Conservation (phyloP, 1,284 basidiomycete species). For the Heliocybe sulcata region DNA sequence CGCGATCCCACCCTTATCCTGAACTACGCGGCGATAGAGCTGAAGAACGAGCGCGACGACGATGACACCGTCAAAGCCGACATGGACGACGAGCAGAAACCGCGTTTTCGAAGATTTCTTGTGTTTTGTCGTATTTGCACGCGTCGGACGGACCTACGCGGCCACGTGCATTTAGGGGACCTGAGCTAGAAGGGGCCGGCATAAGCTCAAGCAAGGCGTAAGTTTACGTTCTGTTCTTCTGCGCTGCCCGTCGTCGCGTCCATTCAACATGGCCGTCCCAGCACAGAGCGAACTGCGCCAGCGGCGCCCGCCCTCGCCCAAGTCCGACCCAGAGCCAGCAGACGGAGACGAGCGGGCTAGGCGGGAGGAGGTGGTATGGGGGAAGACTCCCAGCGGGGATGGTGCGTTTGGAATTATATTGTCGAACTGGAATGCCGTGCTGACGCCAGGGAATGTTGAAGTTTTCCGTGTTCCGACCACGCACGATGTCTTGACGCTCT, state of each 20-base stretch:
- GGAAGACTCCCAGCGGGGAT: slow-evolving; percentile 79
- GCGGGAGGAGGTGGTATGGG: slow-evolving; percentile 54
- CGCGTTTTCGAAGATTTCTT: no score
- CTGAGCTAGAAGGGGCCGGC: not conserved
- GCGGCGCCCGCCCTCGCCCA: not conserved
- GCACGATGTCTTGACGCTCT: slow-evolving; percentile 89
- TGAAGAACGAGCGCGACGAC: no score
- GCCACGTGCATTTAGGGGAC: no score
- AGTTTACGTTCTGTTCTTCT: slow-evolving; percentile 4
- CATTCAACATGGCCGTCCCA: slow-evolving; percentile 5
- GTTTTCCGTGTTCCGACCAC: slow-evolving; percentile 95
- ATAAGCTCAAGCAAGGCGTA: not conserved
- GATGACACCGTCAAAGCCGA: no score
- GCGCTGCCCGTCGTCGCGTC: not conserved
- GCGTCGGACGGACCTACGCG: no score
- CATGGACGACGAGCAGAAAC: no score
- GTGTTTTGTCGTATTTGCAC: no score
- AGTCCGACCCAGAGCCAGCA: no score
- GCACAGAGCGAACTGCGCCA: slow-evolving; percentile 8
- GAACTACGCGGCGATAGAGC: no score
- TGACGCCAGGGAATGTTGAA: slow-evolving; percentile 20
- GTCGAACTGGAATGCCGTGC: not conserved
- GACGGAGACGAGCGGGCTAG: slow-evolving; percentile 1
- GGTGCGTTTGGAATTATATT: slow-evolving; percentile 37
- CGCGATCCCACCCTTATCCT: no score